Evolutionary conservation across 2,329 filamentous ascomycete species (phyloP).

Genomic region (Colletotrichum paranaense): DNA sequence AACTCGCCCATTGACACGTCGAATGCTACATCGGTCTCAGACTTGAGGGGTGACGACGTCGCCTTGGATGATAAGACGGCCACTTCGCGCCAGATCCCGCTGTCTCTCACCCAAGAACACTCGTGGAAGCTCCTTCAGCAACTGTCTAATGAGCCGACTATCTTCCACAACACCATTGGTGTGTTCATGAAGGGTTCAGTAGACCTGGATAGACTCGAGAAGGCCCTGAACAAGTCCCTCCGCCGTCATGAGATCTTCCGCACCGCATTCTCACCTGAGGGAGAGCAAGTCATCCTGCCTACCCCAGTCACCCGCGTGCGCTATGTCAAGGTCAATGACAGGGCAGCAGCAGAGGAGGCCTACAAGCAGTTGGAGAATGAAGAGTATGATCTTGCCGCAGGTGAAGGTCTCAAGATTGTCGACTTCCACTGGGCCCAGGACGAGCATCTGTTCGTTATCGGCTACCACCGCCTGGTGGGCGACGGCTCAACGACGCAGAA

Average conservation of each 20-base stretch:
- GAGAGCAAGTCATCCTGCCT: not conserved
- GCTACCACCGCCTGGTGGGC: slow-evolving; percentile 16
- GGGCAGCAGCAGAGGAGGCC: not conserved
- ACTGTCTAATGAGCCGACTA: slow-evolving; percentile 53
- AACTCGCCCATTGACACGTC: not conserved
- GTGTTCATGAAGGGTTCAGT: slow-evolving; percentile 41
- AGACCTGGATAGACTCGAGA: slow-evolving; percentile 47
- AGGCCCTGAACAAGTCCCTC: slow-evolving; percentile 46
- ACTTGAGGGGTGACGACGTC: not conserved
- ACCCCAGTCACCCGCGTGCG: not conserved
- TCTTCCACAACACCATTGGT: slow-evolving; percentile 49
- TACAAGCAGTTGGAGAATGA: not conserved
- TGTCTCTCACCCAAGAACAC: slow-evolving; percentile 10
- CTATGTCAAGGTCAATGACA: not conserved
- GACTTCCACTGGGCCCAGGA: not conserved
- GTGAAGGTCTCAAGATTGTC: slow-evolving; percentile 4
- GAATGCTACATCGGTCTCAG: not conserved
- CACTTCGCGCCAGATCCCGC: not conserved
- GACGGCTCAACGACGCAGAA: slow-evolving; percentile 16
- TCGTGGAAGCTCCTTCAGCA: slow-evolving; percentile 41
- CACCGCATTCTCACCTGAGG: slow-evolving; percentile 40
- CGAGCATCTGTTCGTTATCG: not conserved
- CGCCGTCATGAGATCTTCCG: slow-evolving; percentile 47
- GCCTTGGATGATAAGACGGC: not conserved
- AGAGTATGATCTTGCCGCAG: not conserved